phyloP scores from a whole-genome alignment of 371 early-diverging fungal species.

The Enteropsectra breve region DNA sequence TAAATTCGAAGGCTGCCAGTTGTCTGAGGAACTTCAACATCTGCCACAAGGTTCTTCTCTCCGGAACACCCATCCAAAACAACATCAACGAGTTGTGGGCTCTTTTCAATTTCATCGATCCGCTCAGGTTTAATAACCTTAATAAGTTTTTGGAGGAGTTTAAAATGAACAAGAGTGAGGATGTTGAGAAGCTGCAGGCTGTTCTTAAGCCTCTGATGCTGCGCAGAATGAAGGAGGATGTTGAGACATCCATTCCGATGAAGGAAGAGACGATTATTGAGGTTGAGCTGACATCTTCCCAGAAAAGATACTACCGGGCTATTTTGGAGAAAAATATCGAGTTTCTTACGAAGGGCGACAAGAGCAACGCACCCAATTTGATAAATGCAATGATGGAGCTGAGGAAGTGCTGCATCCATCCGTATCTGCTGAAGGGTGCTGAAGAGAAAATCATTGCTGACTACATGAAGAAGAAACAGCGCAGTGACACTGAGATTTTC shows the following conservation, averaged over 20 bases:
- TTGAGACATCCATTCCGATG: slow-evolving; percentile 84
- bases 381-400: slow-evolving; percentile 98
- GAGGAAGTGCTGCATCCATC: slow-evolving; percentile 94
- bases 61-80: slow-evolving; percentile 97
- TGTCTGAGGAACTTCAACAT: slow-evolving; percentile 75
- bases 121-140: slow-evolving; percentile 77
- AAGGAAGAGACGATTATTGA: slow-evolving; percentile 90
- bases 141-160: slow-evolving; percentile 94
- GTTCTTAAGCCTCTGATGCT: slow-evolving; percentile 85
- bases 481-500: slow-evolving; percentile 21
- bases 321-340: slow-evolving; percentile 87
- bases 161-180: slow-evolving; percentile 72
- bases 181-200: slow-evolving; percentile 88
- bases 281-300: slow-evolving; percentile 82
- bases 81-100: slow-evolving; percentile 96
- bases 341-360: slow-evolving; percentile 67
- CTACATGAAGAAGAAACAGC: slow-evolving; percentile 41
- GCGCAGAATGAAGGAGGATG: slow-evolving; percentile 89
- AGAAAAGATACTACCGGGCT: slow-evolving; percentile 85
- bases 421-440: slow-evolving; percentile 82
- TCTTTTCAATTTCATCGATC: slow-evolving; percentile 86
- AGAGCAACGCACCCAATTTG: slow-evolving; percentile 69
- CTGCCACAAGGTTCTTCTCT: slow-evolving; percentile 79
- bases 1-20: slow-evolving; percentile 78
- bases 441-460: slow-evolving; percentile 63